phyloP scores from a whole-genome alignment of 176 grass and related monocot species.

The Lolium multiflorum region DNA sequence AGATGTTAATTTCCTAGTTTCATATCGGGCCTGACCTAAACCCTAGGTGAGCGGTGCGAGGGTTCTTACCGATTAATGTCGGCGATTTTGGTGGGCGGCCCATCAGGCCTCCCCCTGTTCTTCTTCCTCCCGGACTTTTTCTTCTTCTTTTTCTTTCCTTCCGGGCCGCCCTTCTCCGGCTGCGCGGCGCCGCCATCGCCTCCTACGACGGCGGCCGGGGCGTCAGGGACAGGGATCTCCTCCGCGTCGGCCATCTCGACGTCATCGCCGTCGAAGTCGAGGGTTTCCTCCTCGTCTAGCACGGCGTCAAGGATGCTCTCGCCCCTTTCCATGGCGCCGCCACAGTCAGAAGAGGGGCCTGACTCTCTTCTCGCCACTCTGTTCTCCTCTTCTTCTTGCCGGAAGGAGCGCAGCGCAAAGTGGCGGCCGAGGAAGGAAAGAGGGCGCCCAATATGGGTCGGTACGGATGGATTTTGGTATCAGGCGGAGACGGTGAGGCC shows the following conservation, averaged over 20 bases:
- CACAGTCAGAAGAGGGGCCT: background rate
- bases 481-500: background rate
- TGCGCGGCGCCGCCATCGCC: conserved; percentile 5
- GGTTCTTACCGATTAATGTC: conserved; percentile 74
- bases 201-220: background rate
- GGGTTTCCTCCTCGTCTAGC: conserved; percentile 41
- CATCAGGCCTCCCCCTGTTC: conserved; percentile 45
- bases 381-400: background rate
- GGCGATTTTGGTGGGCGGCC: conserved; percentile 65
- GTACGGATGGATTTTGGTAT: background rate
- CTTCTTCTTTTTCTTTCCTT: conserved; percentile 58
- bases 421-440: background rate
- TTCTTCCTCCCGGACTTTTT: conserved; percentile 40
- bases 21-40: conserved; percentile 20
- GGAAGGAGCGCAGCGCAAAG: conserved; percentile 4
- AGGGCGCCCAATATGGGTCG: too few relatives aligned
- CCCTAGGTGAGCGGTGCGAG: conserved; percentile 30
- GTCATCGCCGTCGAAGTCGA: conserved; percentile 54
- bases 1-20: conserved; percentile 1
- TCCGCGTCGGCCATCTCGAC: conserved; percentile 76
- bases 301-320: conserved; percentile 30
- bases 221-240: conserved; percentile 7
- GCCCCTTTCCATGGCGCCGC: conserved; percentile 46
- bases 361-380: background rate
- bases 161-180: conserved; percentile 25